A percentile compares a stretch with the other conserved stretches of the same genome.
Conservation (phyloP, 2,329 filamentous ascomycete genomes). For the Penicillium occitanis region DNA sequence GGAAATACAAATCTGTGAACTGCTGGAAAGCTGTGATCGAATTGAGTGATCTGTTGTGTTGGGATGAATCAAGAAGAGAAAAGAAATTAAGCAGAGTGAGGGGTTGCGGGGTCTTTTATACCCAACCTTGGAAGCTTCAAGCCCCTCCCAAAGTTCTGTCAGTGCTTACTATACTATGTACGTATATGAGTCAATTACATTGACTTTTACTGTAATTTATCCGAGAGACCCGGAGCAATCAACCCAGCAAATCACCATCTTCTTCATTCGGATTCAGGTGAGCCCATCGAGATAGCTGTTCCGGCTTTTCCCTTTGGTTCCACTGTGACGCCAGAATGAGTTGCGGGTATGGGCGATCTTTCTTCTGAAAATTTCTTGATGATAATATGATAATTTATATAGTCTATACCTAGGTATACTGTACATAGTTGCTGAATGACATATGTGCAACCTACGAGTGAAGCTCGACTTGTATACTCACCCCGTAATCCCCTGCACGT, state of each 20-base stretch:
- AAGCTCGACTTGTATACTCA: constrained; percentile 39
- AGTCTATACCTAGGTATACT: not conserved
- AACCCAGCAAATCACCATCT: not conserved
- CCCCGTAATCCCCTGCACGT: constrained; percentile 42
- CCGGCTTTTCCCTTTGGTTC: constrained; percentile 9
- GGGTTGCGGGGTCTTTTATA: constrained; percentile 22
- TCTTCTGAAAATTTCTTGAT: not conserved
- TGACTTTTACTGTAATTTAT: not conserved
- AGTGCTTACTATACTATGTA: not conserved
- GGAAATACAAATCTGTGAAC: constrained; percentile 18
- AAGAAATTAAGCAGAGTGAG: constrained; percentile 21
- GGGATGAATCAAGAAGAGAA: constrained; percentile 16
- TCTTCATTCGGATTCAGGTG: constrained; percentile 1
- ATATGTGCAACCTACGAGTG: not conserved
- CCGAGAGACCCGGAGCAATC: constrained; percentile 12
- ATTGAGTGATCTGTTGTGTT: constrained; percentile 6
- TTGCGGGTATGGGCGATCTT: not conserved
- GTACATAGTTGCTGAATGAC: not conserved
- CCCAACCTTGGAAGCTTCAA: not conserved
- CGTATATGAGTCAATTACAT: not conserved
- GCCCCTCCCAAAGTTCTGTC: not conserved
- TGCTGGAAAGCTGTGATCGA: not conserved
- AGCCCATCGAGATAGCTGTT: not conserved
- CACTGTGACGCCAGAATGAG: constrained; percentile 11
- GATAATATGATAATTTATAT: not conserved